phyloP scores from a whole-genome alignment of 2,329 filamentous ascomycete genomes.

The Colletotrichum chlorophyti region DNA sequence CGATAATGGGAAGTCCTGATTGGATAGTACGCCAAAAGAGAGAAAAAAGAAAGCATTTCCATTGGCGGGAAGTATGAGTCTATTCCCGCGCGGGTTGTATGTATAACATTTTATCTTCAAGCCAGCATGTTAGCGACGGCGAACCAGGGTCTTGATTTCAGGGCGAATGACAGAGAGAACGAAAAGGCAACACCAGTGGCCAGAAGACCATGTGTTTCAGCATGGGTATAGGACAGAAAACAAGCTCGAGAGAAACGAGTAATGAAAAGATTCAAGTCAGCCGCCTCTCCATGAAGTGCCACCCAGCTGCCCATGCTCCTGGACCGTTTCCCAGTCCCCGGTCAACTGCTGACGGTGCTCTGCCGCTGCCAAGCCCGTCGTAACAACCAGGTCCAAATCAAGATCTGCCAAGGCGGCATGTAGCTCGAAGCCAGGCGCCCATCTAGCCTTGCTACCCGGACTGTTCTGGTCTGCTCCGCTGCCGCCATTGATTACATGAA shows the following conservation, averaged over 20 bases:
- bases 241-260: not conserved
- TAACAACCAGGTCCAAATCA: slow-evolving; percentile 23
- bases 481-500: not conserved
- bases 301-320: too few species aligned
- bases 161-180: too few species aligned
- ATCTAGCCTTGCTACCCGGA: not conserved
- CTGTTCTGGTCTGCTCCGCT: not conserved
- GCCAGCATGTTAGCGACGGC: slow-evolving; percentile 6
- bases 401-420: slow-evolving; percentile 19
- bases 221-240: not conserved
- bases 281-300: too few species aligned
- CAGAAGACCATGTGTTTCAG: slow-evolving; percentile 7
- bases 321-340: slow-evolving; percentile 14
- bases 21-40: not conserved
- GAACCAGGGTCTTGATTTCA: not conserved
- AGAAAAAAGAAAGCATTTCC: not conserved
- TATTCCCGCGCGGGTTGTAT: not conserved
- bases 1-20: not conserved
- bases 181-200: not conserved
- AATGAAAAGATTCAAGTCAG: not conserved
- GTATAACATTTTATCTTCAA: not conserved
- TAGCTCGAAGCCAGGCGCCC: slow-evolving; percentile 23
- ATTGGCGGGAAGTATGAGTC: too few species aligned
- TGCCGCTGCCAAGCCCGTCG: slow-evolving; percentile 26
- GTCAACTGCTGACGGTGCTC: slow-evolving; percentile 26